phyloP scores from a whole-genome alignment of 768 basidiomycete species.

The Vishniacozyma victoriae region DNA sequence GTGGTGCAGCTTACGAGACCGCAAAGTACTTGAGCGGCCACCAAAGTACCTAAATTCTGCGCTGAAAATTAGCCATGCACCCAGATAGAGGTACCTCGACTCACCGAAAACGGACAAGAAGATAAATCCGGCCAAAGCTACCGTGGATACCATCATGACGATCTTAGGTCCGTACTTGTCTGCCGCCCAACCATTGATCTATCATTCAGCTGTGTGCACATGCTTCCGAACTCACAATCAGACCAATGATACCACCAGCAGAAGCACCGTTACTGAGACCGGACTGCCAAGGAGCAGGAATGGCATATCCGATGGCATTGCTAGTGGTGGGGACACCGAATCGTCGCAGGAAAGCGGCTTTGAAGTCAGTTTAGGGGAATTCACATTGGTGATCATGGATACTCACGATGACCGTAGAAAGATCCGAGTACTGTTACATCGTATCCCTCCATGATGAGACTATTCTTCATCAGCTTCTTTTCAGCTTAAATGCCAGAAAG shows the following conservation, averaged over 20 bases:
- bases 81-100: constrained; percentile 4
- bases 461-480: background rate
- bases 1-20: too few relatives aligned
- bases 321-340: constrained; percentile 20
- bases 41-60: background rate
- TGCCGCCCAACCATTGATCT: constrained; percentile 33
- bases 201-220: background rate
- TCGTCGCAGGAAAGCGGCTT: background rate
- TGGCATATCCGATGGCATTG: constrained; percentile 24
- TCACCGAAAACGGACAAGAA: constrained; percentile 9
- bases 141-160: constrained; percentile 32
- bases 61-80: constrained; percentile 3
- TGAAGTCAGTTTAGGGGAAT: constrained; percentile 13
- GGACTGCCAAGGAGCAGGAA: constrained; percentile 45
- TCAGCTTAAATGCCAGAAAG: background rate
- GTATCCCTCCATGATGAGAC: constrained; percentile 29
- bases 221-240: constrained; percentile 5
- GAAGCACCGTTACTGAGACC: constrained; percentile 35
- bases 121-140: constrained; percentile 10
- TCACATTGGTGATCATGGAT: background rate
- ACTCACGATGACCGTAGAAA: constrained; percentile 12
- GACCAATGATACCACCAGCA: constrained; percentile 41
- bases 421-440: constrained; percentile 1
- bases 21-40: constrained; percentile 17
- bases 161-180: constrained; percentile 40